Conservation (phyloP, 345 rosid species). For the Bruguiera gymnorhiza region DNA sequence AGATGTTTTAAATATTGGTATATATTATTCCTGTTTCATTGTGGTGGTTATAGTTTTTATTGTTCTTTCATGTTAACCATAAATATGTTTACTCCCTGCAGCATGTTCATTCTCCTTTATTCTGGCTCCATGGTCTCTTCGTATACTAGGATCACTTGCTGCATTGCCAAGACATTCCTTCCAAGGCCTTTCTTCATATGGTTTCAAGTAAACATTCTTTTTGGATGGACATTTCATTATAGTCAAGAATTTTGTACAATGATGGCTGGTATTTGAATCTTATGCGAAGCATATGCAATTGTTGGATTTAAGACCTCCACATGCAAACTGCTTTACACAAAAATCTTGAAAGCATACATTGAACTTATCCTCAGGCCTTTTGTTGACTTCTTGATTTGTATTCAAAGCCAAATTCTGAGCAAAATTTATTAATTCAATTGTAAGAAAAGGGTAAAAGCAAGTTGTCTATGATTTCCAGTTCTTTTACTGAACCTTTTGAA, state of each 20-base stretch:
- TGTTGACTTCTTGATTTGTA: no score
- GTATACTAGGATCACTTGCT: constrained; percentile 50
- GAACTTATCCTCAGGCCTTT: no score
- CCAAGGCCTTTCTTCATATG: constrained; percentile 70
- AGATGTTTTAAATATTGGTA: constrained; percentile 55
- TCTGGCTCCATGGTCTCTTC: constrained; percentile 61
- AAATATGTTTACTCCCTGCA: constrained; percentile 36
- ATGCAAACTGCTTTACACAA: no score
- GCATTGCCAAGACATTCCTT: constrained; percentile 41
- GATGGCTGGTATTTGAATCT: no score
- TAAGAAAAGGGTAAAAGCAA: no score
- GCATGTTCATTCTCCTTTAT: constrained; percentile 72
- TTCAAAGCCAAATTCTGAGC: no score
- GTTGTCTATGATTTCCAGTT: no score
- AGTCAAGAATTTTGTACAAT: not conserved
- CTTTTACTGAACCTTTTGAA: no score
- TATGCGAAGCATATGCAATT: not conserved
- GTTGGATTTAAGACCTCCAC: not conserved
- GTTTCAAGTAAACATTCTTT: constrained; percentile 63
- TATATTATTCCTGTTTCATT: constrained; percentile 10
- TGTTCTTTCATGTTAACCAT: not conserved
- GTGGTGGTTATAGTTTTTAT: not conserved
- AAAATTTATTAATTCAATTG: no score
- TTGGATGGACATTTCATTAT: constrained; percentile 63
- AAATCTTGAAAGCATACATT: no score